Percentiles rank a stretch among this genome's conserved stretches.
Conservation (phyloP, 257 asterid species). For the Lithospermum erythrorhizon region DNA sequence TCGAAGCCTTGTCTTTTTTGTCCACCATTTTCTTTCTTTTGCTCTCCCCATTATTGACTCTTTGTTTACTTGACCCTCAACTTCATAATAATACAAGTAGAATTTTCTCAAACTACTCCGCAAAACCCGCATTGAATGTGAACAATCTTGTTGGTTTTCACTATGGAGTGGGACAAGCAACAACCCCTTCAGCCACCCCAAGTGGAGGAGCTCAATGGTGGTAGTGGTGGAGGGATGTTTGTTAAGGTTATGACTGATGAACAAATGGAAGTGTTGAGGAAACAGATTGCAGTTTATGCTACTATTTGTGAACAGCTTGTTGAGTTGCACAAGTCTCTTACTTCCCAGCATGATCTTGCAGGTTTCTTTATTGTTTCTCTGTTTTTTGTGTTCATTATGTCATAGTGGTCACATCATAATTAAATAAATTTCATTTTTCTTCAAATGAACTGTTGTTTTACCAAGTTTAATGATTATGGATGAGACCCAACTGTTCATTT, state of each 20-base stretch:
- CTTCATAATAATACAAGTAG: background rate
- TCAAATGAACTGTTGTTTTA: background rate
- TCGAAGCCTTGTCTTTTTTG: background rate
- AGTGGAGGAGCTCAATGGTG: slow-evolving; percentile 25
- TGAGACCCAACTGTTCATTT: background rate
- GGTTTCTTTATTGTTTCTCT: slow-evolving; percentile 11
- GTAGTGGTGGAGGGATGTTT: slow-evolving; percentile 30
- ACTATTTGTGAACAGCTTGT: slow-evolving; percentile 76
- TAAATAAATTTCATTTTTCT: background rate
- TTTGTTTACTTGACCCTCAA: background rate
- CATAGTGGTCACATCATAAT: background rate
- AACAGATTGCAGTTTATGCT: slow-evolving; percentile 80
- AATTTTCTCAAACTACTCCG: too few species aligned
- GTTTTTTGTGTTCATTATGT: background rate
- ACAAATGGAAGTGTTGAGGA: slow-evolving; percentile 78
- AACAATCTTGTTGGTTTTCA: too few species aligned
- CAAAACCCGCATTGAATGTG: background rate
- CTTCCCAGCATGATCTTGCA: slow-evolving; percentile 49
- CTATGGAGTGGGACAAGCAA: slow-evolving; percentile 27
- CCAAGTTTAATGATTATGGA: background rate
- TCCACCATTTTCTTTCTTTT: slow-evolving; percentile 2
- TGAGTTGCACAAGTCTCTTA: slow-evolving; percentile 55
- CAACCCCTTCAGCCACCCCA: slow-evolving; percentile 15
- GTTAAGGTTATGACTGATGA: slow-evolving; percentile 88
- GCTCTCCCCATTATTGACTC: slow-evolving; percentile 1